Conservation (phyloP, 1,139 yeast genomes). For the Entelexis paramagnoliae region DNA sequence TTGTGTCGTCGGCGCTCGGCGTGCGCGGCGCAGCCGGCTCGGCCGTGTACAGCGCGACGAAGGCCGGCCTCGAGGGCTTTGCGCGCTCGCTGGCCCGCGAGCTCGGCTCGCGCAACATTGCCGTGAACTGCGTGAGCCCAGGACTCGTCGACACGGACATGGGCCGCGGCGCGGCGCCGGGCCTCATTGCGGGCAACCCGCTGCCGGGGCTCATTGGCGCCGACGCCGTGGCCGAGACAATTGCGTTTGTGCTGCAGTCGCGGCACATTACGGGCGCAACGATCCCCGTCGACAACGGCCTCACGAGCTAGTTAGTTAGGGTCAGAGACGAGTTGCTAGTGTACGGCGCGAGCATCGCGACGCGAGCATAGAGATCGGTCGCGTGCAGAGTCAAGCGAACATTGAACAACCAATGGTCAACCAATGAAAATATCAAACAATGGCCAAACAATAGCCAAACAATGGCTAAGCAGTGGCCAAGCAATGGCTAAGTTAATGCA, state of each 20-base stretch:
- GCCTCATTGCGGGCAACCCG: slow-evolving; percentile 22
- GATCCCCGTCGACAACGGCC: slow-evolving; percentile 32
- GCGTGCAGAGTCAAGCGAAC: too few species aligned
- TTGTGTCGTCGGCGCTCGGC: slow-evolving; percentile 66
- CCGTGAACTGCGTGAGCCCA: slow-evolving; percentile 62
- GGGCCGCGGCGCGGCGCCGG: slow-evolving; percentile 31
- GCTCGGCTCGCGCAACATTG: slow-evolving; percentile 39
- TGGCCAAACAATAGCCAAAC: too few species aligned
- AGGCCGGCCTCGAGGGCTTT: slow-evolving; percentile 62
- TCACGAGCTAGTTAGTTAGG: background rate
- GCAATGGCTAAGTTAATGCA: too few species aligned
- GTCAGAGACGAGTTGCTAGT: too few species aligned
- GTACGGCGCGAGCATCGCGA: too few species aligned
- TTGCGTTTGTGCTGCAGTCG: slow-evolving; percentile 27
- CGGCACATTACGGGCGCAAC: slow-evolving; percentile 30
- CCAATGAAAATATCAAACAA: too few species aligned
- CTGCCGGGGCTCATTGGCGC: slow-evolving; percentile 27
- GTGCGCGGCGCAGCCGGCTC: slow-evolving; percentile 46
- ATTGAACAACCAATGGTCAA: too few species aligned
- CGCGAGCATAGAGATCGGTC: too few species aligned
- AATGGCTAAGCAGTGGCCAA: too few species aligned
- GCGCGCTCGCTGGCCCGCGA: slow-evolving; percentile 57
- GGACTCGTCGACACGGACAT: slow-evolving; percentile 75
- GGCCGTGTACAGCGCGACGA: slow-evolving; percentile 66
- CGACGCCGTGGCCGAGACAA: slow-evolving; percentile 33